Base-by-base conservation (phyloP, 1,139 yeast species). In the Sugiyamaella neomexicana region DNA sequence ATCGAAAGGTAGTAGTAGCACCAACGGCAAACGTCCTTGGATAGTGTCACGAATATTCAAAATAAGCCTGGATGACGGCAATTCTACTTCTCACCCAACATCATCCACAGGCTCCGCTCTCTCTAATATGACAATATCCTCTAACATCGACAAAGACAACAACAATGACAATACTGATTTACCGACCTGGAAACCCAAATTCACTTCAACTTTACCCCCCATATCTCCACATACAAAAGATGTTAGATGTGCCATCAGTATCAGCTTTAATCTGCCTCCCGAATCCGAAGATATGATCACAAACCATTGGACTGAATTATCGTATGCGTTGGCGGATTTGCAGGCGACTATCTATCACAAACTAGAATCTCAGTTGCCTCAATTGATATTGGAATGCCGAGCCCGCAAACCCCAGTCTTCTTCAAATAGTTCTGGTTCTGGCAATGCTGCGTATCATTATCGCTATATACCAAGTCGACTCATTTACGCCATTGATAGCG, bases 221-320 rank as follows among this genome's bases (percentile, higher is more conserved):
- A 20, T 39, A 3, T 34, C 37, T 10, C 43, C 55, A 13, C 50
- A 44, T 49, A 39, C 53, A 2, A 56, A 54, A 31, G 55, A 58
- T 27, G 55, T 55, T 40, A 41, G 55, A 29, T 58, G 58, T 37
- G 68, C 63, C 4, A 58, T 65, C 31, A 64, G 68, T 50, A 53
- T 64, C 10, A 57, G 58, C 37, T 55, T 65, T 49, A 57, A 54
- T 29, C 47, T 61, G 0, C 56, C 61, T 12, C 48, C 60, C 4
- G 62, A 59, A 23, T 52, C 59, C 12, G 59, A 60, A n/a, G 60
- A 60, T 25, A 41, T 55, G 1, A 52, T 65, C n/a, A 58, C 62
- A 2, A 58, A 56, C 42, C 66, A 66, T 53, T 66, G 69, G 69
- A 62, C 60, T 20, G 68, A 65, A 51, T 58, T 66, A 5, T 55